Conservation (phyloP, 345 rosid genomes). For the Geranium rotundifolium region DNA sequence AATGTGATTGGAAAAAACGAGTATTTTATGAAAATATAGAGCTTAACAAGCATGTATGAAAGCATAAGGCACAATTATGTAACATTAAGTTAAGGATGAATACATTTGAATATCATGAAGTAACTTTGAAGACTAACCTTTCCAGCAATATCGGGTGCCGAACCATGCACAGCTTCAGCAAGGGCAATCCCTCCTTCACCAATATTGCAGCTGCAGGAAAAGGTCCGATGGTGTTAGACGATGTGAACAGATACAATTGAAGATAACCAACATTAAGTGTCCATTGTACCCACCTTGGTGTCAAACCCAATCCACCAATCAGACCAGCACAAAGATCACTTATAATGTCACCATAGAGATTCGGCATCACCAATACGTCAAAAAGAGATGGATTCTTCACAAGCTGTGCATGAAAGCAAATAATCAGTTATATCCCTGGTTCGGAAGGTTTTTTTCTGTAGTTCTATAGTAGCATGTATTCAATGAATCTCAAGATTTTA, state of each 20-base stretch:
- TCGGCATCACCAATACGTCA: constrained; percentile 99
- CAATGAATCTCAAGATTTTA: not conserved
- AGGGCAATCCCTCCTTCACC: constrained; percentile 98
- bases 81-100: not conserved
- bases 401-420: constrained; percentile 44
- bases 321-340: constrained; percentile 96
- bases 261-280: not conserved
- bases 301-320: constrained; percentile 93
- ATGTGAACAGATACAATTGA: constrained; percentile 1
- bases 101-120: not conserved
- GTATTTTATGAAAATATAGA: not conserved
- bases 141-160: constrained; percentile 99
- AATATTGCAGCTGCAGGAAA: constrained; percentile 63
- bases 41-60: not conserved
- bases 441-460: not conserved
- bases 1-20: not conserved
- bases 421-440: constrained; percentile 4
- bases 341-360: constrained; percentile 96
- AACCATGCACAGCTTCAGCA: constrained; percentile 99
- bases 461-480: constrained; percentile 1
- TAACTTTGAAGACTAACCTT: constrained; percentile 44
- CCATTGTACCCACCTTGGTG: constrained; percentile 58
- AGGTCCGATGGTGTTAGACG: constrained; percentile 8
- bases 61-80: not conserved
- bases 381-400: constrained; percentile 96